Conservation (phyloP, 352 stramenopile genomes). For the Globisporangium spinosum region DNA sequence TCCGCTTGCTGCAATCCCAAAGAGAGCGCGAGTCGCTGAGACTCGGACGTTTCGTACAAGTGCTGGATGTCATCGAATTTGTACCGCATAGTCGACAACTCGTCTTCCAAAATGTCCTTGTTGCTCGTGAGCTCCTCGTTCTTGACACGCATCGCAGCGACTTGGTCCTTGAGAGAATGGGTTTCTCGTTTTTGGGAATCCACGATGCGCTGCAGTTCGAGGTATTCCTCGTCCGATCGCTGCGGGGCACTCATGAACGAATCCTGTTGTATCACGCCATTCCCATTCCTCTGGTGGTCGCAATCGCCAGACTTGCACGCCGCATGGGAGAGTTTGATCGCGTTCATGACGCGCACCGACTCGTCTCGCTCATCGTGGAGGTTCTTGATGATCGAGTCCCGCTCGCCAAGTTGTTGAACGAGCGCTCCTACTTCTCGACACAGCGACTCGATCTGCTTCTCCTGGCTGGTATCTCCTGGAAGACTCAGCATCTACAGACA, state of each 20-base stretch:
- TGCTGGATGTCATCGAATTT: constrained; percentile 46
- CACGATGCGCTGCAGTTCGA: constrained; percentile 14
- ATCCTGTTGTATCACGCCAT: not conserved
- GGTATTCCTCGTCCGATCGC: constrained; percentile 17
- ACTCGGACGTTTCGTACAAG: constrained; percentile 38
- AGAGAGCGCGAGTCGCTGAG: constrained; percentile 37
- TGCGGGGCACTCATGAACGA: not conserved
- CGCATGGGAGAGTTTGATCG: constrained; percentile 36
- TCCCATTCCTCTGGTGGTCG: not conserved
- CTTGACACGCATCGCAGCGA: constrained; percentile 1
- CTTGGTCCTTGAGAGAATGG: constrained; percentile 7
- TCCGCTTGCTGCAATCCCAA: constrained; percentile 46
- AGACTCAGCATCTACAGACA: constrained; percentile 26
- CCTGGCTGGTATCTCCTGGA: constrained; percentile 33
- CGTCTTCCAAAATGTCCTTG: constrained; percentile 19
- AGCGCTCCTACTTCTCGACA: constrained; percentile 55
- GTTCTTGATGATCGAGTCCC: constrained; percentile 52
- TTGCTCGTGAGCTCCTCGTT: constrained; percentile 8
- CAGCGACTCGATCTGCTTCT: constrained; percentile 51
- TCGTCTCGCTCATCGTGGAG: constrained; percentile 50
- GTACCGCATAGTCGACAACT: constrained; percentile 25
- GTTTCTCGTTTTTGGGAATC: constrained; percentile 4
- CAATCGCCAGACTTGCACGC: constrained; percentile 11
- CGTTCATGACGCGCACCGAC: constrained; percentile 36
- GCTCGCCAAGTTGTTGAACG: constrained; percentile 51